Evolutionary conservation across 2,329 filamentous ascomycete genomes (phyloP), one percentile per base, ranked within the genome.

Genomic region (Beauveria australis): DNA sequence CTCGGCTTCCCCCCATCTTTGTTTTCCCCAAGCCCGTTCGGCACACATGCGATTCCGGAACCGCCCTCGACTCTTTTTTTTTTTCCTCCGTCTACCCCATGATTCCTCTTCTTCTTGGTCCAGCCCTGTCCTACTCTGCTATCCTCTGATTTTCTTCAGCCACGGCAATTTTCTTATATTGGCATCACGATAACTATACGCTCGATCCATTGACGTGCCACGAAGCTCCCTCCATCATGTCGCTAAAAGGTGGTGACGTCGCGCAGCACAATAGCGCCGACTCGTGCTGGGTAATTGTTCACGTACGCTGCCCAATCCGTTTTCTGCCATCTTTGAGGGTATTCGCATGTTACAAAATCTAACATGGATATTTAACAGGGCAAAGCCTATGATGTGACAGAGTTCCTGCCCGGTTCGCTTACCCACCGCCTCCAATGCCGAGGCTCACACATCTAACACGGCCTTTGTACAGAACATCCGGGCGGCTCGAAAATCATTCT

Each of bases 401-500:
- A 92, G 48, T 94, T 94, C 72, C 75, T 95, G n/a, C 88, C 89
- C 59, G 87, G 87, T 86, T 72, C 58, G 74, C 70, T 30, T 60
- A 59, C 52, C 28, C 46, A 30, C 24, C 22, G 10, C 33, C 37
- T 33, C 33, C 44, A 30, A 43, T 58, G 12, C 55, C 55, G 44
- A 49, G 55, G 33, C 18, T 9, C 47, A 49, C 44, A 28, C 3
- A 28, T 22, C 49, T 49, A 49, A 59, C 52, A 26, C 5, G 43
- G 49, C 19, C 22, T 9, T 28, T 28, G 47, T 18, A 37, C 66
- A 86, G 91, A 96, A 73, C 92, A 96, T 70, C 92, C 92, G 26
- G 92, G 92, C 63, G 92, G 91, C 43, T 82, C 86, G 66, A 94
- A 93, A 71, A 95, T 97, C 73, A 97, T 99, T 69, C 83, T 99